Evolutionary conservation across 1,139 yeast species (phyloP), one percentile per base, ranked within the genome.

Genomic region (Yamadazyma buinensis): DNA sequence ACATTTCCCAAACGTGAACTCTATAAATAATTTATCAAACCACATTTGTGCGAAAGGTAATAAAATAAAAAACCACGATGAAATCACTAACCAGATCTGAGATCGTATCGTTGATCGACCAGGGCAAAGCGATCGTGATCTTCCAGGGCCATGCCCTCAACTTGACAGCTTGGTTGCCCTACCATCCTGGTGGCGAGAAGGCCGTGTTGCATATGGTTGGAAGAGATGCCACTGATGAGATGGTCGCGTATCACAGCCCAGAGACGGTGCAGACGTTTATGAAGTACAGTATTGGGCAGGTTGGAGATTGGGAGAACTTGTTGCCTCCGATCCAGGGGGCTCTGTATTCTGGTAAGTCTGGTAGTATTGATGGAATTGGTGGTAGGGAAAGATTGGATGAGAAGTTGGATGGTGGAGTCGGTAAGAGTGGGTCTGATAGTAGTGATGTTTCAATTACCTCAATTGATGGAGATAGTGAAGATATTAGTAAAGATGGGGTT

Each of bases 291-390:
- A 67, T 87, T 10, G 96, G 95, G 2, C 51, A 49, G 20, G 75
- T 86, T 7, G 76, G 78, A 37, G 63, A 64, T 4, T 87, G 95
- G 95, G 68, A 67, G 35, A 84, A 85, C 54, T 60, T 86, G 52
- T 54, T 84, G 24, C 95, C 97, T 5, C 97, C 97, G 1, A 84
- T 88, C 41, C 95, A 86, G 57, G 95, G 95, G 7, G 95, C 87
- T 0, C 48, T 54, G 4, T 83, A 74, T 52, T 12, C 30, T 12
- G 21, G 17, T 7, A 14, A 23, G 5, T 17, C 19, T 17, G 7
- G 7, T 5, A 17, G 19, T 5, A 7, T 5, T 5, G 19, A 17
- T 17, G 11, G 15, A 5, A 30, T 18, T 18, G 26, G 14, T 4
- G 32, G 29, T n/a, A 27, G 20, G 17, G 25, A 23, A 13, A 30